Evolutionary conservation across 768 basidiomycete species (phyloP).

Genomic region (Phylloporus arenicola): DNA sequence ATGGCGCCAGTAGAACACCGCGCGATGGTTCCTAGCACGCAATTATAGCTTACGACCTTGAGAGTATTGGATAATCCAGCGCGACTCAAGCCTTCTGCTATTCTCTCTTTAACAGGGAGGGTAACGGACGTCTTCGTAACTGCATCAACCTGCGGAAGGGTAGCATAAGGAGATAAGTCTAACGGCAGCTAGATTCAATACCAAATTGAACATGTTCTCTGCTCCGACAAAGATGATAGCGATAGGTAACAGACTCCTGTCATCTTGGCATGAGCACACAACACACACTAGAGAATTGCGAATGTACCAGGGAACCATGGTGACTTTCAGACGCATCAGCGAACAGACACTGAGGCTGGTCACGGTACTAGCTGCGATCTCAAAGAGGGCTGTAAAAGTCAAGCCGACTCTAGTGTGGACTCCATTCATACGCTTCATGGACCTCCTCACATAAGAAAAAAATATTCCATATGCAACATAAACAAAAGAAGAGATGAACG

Average conservation of each 20-base stretch:
- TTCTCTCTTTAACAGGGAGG: constrained; percentile 84
- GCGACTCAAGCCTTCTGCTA: constrained; percentile 82
- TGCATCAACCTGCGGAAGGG: constrained; percentile 61
- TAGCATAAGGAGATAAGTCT: constrained; percentile 20
- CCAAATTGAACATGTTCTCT: constrained; percentile 96
- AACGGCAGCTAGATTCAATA: constrained; percentile 34
- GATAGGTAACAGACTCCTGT: constrained; percentile 83
- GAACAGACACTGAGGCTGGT: constrained; percentile 92
- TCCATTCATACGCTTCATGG: constrained; percentile 69
- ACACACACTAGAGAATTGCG: neutral
- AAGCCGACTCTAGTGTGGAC: constrained; percentile 90
- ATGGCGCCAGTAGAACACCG: constrained; percentile 74
- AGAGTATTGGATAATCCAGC: constrained; percentile 90
- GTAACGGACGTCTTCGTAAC: constrained; percentile 82
- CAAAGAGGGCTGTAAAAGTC: constrained; percentile 88
- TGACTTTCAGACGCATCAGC: constrained; percentile 80
- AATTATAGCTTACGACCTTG: constrained; percentile 85
- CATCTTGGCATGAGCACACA: constrained; percentile 6
- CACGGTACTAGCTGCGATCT: constrained; percentile 87
- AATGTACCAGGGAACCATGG: constrained; percentile 82
- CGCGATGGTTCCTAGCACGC: constrained; percentile 71
- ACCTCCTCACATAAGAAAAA: constrained; percentile 68
- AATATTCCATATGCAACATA: constrained; percentile 76
- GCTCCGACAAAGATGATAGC: constrained; percentile 94
- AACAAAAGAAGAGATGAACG: constrained; percentile 63